These are phyloP conservation scores for Oleoguttula mirabilis DNA, from an alignment of 495 filamentous ascomycete species.

Conservation along the genomic window DNA sequence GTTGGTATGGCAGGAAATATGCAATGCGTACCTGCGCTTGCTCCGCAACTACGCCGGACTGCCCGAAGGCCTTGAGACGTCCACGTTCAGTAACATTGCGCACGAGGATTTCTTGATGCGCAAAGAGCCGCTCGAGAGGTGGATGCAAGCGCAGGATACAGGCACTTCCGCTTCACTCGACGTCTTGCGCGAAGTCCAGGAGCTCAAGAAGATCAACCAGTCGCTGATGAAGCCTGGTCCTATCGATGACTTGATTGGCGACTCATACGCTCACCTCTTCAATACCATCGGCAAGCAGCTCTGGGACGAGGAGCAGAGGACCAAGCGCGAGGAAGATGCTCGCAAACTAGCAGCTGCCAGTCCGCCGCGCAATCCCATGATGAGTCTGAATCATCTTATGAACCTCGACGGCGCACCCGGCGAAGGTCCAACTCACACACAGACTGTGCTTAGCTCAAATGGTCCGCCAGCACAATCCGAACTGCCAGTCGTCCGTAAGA, in stretches of 20 bases:
- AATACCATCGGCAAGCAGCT: constrained; percentile 32
- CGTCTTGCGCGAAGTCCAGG: constrained; percentile 68
- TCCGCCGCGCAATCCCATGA: constrained; percentile 18
- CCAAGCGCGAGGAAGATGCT: constrained; percentile 7
- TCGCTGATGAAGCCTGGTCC: constrained; percentile 69
- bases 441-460: neutral
- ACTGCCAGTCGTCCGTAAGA: constrained; percentile 24
- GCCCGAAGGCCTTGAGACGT: constrained; percentile 54
- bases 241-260: constrained; percentile 82
- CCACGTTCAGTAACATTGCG: constrained; percentile 64
- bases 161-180: constrained; percentile 45
- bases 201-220: constrained; percentile 83
- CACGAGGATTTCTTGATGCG: constrained; percentile 66
- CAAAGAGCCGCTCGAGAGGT: constrained; percentile 42
- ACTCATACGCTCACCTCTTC: constrained; percentile 77
- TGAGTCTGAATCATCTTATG: constrained; percentile 26
- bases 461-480: constrained; percentile 30
- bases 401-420: constrained; percentile 23
- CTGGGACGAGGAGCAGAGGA: constrained; percentile 14
- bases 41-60: constrained; percentile 59
- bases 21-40: constrained; percentile 57
- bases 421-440: neutral
- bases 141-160: constrained; percentile 35
- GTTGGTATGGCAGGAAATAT: constrained; percentile 74
- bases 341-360: constrained; percentile 5